Evolutionary conservation across 306 rosid genomes (phyloP).

Genomic region (Oemleria cerasiformis): DNA sequence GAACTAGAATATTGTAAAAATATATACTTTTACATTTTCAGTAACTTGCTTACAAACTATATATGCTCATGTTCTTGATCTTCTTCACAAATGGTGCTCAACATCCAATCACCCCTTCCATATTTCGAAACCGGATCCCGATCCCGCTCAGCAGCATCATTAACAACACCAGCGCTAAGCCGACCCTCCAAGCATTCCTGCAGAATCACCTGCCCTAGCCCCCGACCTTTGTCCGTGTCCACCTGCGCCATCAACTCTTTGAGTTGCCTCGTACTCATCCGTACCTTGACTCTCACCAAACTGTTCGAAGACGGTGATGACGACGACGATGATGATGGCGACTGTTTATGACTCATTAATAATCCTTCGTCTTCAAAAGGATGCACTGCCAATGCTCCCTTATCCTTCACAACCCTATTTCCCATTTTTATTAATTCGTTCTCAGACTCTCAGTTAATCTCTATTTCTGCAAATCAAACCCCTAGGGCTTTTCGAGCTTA

Average conservation of each 20-base stretch:
- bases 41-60: background rate
- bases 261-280: constrained; percentile 33
- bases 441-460: too few species aligned
- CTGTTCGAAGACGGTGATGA: background rate
- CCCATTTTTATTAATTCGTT: too few species aligned
- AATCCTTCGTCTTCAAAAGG: constrained; percentile 16
- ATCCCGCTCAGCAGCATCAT: background rate
- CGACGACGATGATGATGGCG: too few species aligned
- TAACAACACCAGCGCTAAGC: constrained; percentile 29
- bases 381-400: constrained; percentile 19
- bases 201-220: constrained; percentile 36
- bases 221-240: constrained; percentile 9
- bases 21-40: too few species aligned
- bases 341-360: background rate
- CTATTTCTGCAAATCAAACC: too few species aligned
- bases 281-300: constrained; percentile 38
- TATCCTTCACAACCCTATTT: constrained; percentile 28
- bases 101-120: constrained; percentile 5
- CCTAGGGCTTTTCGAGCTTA: background rate
- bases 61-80: constrained; percentile 7
- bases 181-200: constrained; percentile 39
- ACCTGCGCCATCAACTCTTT: constrained; percentile 35
- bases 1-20: too few species aligned
- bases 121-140: background rate
- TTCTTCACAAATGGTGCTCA: constrained; percentile 32